These are phyloP conservation scores for Mrakia gelida DNA, from an alignment of 768 basidiomycete genomes.

Conservation along the genomic window DNA sequence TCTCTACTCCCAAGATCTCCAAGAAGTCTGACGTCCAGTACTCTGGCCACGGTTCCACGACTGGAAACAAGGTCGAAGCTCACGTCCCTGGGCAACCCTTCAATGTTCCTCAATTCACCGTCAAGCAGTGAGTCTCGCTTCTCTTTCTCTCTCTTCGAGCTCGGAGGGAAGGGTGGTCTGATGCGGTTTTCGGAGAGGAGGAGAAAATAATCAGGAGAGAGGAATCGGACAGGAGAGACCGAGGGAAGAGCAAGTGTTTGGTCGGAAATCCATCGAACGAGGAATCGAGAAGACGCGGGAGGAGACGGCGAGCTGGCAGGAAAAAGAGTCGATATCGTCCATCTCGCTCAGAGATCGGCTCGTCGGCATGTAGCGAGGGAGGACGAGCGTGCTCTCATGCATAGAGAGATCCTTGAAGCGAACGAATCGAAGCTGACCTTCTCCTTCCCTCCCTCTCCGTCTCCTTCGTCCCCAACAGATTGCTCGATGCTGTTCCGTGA, in stretches of 20 bases:
- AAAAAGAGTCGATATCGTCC: background rate
- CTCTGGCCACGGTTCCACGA: background rate
- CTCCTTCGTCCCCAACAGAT: slow-evolving; percentile 21
- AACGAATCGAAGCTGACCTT: background rate
- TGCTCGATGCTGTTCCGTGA: slow-evolving; percentile 71
- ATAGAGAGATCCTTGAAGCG: background rate
- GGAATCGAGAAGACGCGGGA: no score
- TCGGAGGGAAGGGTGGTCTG: background rate
- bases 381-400: background rate
- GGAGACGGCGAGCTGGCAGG: no score
- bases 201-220: no score
- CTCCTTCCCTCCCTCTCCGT: background rate
- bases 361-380: background rate
- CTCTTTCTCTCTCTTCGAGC: background rate
- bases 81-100: background rate
- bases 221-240: no score
- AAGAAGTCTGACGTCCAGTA: background rate
- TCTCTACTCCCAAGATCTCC: background rate
- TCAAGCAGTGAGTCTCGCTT: slow-evolving; percentile 27
- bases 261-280: no score
- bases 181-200: background rate
- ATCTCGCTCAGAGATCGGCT: background rate
- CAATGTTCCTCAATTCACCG: slow-evolving; percentile 22
- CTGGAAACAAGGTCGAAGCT: background rate
- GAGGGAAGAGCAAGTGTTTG: no score